Evolutionary conservation across 306 rosid genomes (phyloP).

Genomic region (Oxytropis ochrocephala): DNA sequence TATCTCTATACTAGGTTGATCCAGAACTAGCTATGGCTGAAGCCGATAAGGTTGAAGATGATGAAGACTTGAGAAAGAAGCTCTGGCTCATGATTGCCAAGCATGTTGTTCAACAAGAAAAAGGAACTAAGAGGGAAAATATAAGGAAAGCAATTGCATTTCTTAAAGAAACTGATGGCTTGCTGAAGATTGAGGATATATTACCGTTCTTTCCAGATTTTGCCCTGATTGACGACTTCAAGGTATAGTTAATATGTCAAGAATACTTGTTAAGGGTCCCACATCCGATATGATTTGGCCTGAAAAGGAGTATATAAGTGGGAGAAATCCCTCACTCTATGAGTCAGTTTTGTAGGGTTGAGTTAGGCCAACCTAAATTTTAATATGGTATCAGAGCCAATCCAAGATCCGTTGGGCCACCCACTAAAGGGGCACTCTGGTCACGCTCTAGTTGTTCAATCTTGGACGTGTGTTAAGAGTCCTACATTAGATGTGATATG

Average conservation of each 20-base stretch:
- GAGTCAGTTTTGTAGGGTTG: too few species aligned
- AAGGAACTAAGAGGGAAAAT: constrained; percentile 96
- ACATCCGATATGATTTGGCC: too few species aligned
- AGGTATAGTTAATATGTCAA: constrained; percentile 31
- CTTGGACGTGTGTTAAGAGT: too few species aligned
- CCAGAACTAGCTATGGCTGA: constrained; percentile 99
- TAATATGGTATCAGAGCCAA: too few species aligned
- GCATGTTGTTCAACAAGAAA: constrained; percentile 92
- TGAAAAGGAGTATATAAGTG: too few species aligned
- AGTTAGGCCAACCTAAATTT: too few species aligned
- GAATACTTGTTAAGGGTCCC: too few species aligned
- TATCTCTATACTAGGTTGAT: constrained; percentile 64
- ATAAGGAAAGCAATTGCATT: constrained; percentile 96
- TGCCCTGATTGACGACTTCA: constrained; percentile 94
- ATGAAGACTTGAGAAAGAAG: constrained; percentile 95
- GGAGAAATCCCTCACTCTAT: too few species aligned
- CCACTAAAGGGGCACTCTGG: too few species aligned
- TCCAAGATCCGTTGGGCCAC: too few species aligned
- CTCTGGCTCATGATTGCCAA: constrained; percentile 98
- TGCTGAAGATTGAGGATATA: constrained; percentile 92
- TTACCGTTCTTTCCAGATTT: constrained; percentile 97
- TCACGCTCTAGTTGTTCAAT: too few species aligned
- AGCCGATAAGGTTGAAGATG: constrained; percentile 98
- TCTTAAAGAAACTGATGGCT: constrained; percentile 97
- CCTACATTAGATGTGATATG: too few species aligned